A percentile compares a stretch with the other conserved stretches of the same genome.
Evolutionary conservation across 305 asterid species (phyloP).

Genomic region (Solanum hybrid): DNA sequence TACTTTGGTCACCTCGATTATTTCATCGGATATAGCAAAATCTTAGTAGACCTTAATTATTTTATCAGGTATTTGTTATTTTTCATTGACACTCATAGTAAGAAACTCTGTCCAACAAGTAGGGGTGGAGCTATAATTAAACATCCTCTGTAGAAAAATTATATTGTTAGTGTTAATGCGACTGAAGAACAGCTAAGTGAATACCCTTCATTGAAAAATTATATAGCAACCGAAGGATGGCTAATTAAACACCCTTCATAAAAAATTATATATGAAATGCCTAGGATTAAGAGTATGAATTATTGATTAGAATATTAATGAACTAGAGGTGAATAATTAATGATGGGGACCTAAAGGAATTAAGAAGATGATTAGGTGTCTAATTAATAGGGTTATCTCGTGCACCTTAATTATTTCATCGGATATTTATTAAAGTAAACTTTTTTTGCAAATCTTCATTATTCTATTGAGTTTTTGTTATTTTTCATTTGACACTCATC

Average conservation of each 20-base stretch:
- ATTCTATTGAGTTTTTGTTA: not conserved
- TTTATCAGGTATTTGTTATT: not conserved
- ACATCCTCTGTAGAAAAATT: no score
- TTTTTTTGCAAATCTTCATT: not conserved
- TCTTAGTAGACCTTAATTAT: not conserved
- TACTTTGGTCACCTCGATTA: not conserved
- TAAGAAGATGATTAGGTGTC: not conserved
- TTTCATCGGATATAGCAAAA: not conserved
- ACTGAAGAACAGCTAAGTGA: no score
- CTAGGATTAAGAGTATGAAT: not conserved
- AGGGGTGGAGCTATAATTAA: not conserved
- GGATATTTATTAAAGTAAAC: not conserved
- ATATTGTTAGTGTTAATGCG: no score
- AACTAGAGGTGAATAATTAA: not conserved
- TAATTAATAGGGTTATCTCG: not conserved
- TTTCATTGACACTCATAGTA: not conserved
- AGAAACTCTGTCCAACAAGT: not conserved
- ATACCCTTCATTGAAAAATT: no score
- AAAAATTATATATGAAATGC: no score
- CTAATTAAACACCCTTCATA: not conserved
- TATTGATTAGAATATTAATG: not conserved
- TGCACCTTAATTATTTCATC: not conserved
- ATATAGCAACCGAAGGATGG: not conserved
- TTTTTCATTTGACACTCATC: not conserved
- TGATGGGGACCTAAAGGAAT: not conserved